Percentiles rank a stretch among this genome's conserved stretches.
Evolutionary conservation across 2,329 filamentous ascomycete species (phyloP).

Genomic region (Scytalidium lignicola): DNA sequence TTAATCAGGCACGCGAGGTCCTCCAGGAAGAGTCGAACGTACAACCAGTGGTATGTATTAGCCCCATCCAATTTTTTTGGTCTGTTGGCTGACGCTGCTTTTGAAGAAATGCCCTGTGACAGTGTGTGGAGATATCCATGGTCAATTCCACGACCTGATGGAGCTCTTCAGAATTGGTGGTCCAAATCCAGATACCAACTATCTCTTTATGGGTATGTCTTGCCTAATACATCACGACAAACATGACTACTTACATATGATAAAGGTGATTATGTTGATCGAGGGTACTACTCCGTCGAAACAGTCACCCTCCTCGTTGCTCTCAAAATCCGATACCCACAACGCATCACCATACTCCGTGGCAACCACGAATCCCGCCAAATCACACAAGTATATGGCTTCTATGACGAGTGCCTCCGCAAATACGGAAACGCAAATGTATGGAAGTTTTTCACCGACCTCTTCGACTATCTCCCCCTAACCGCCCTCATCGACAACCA

Average conservation of each 20-base stretch:
- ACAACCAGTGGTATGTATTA: constrained; percentile 80
- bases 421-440: constrained; percentile 99
- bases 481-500: constrained; percentile 98
- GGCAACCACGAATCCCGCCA: constrained; percentile 99
- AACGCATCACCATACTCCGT: constrained; percentile 96
- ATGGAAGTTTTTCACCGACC: constrained; percentile 98
- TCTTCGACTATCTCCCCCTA: constrained; percentile 96
- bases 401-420: constrained; percentile 97
- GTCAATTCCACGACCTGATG: constrained; percentile 98
- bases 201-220: constrained; percentile 90
- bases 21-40: constrained; percentile 98
- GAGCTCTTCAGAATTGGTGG: constrained; percentile 99
- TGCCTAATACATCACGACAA: neutral
- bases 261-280: constrained; percentile 92
- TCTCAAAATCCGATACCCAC: constrained; percentile 95
- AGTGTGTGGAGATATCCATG: constrained; percentile 98
- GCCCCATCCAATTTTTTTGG: constrained; percentile 6
- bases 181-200: constrained; percentile 97
- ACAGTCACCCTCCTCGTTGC: constrained; percentile 94
- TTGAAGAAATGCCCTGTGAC: constrained; percentile 93
- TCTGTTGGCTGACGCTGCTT: constrained; percentile 25
- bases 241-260: constrained; percentile 11
- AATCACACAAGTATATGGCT: constrained; percentile 98
- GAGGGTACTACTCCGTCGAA: constrained; percentile 98
- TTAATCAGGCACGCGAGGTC: constrained; percentile 81